A percentile compares a stretch with the other conserved stretches of the same genome.
Evolutionary conservation across 371 early-diverging fungal species (phyloP).

Genomic region (Rhizopus sp.): DNA sequence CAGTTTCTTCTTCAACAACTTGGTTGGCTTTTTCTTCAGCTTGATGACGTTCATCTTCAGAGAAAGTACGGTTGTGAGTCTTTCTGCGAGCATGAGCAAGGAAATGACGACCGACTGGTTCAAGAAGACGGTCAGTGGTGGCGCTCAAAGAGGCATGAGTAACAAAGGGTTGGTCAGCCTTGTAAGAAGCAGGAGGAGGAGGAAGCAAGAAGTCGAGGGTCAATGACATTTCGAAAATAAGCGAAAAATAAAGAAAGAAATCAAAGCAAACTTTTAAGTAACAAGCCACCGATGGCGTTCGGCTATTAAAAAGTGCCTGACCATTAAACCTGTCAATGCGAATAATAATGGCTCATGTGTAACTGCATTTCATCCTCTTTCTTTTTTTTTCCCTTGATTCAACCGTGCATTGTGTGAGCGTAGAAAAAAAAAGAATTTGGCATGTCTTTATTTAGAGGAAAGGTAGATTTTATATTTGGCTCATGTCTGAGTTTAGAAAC

Average conservation of each 20-base stretch:
- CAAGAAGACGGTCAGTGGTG: conserved; percentile 54
- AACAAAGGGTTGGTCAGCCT: conserved; percentile 52
- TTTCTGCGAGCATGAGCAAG: conserved; percentile 70
- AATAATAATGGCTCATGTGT: too few relatives aligned
- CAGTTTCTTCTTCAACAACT: conserved; percentile 62
- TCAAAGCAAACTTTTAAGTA: not conserved
- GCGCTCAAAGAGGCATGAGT: conserved; percentile 49
- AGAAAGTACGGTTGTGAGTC: conserved; percentile 70
- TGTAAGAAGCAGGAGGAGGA: conserved; percentile 65
- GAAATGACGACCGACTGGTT: conserved; percentile 69
- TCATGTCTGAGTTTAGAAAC: too few relatives aligned
- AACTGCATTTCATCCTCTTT: too few relatives aligned
- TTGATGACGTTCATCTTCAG: conserved; percentile 65
- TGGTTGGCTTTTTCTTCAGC: conserved; percentile 50
- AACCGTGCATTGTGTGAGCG: too few relatives aligned
- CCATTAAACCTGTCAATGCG: too few relatives aligned
- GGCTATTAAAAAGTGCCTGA: too few relatives aligned
- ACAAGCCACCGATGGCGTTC: not conserved
- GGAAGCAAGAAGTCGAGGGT: conserved; percentile 68
- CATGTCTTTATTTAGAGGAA: too few relatives aligned
- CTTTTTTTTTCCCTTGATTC: too few relatives aligned
- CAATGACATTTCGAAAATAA: conserved; percentile 38
- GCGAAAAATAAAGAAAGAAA: conserved; percentile 1
- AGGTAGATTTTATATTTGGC: too few relatives aligned
- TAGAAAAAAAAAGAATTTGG: too few relatives aligned